Conservation (phyloP, 305 asterid genomes). For the Fraxinus latifolia region DNA sequence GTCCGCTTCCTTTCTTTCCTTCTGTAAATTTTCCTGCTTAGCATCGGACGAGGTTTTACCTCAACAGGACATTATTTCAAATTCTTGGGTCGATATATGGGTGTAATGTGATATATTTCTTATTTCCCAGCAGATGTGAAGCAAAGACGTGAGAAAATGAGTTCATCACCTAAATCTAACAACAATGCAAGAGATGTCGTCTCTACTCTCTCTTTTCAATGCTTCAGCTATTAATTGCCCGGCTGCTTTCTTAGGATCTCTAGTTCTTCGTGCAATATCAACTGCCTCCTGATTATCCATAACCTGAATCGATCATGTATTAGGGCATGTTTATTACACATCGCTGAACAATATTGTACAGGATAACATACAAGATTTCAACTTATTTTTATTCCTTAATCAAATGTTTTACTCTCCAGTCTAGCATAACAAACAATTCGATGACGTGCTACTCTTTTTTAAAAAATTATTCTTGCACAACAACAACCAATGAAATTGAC, state of each 20-base stretch:
- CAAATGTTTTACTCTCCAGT: not conserved
- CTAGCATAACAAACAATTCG: not conserved
- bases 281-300: conserved; percentile 86
- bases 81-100: not conserved
- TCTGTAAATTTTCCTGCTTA: not conserved
- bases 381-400: not conserved
- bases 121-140: not conserved
- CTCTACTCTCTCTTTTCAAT: conserved; percentile 71
- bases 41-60: not conserved
- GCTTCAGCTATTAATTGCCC: conserved; percentile 64
- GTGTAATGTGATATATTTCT: not conserved
- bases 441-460: not conserved
- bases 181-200: conserved; percentile 84
- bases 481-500: not conserved
- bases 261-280: conserved; percentile 59
- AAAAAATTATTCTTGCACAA: not conserved
- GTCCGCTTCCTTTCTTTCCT: not conserved
- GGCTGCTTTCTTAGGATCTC: conserved; percentile 82
- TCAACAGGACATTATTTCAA: not conserved
- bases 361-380: not conserved
- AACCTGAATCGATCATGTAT: conserved; percentile 41
- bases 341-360: not conserved
- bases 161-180: conserved; percentile 40
- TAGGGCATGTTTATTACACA: not conserved
- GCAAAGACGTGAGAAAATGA: not conserved